A percentile compares a stretch with the other conserved stretches of the same genome.
These are phyloP conservation scores for Boletus eberwhitei DNA, from an alignment of 768 basidiomycete species.

Conservation along the genomic window DNA sequence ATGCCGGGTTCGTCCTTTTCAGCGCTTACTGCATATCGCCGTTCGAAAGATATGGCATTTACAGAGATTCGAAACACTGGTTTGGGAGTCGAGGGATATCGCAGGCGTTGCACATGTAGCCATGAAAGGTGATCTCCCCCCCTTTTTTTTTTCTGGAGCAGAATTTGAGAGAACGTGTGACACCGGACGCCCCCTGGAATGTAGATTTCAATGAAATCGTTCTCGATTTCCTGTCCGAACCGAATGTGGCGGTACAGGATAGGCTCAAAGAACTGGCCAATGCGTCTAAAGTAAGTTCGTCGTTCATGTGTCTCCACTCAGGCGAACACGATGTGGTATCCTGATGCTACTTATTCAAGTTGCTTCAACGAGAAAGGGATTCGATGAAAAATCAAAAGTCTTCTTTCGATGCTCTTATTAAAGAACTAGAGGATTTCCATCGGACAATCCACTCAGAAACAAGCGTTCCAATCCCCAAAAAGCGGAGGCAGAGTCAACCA, in stretches of 20 bases:
- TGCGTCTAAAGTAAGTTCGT: constrained; percentile 6
- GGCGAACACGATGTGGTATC: neutral
- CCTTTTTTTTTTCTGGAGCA: neutral
- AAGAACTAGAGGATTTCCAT: constrained; percentile 10
- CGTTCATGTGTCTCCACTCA: too few species aligned
- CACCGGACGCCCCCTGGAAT: too few species aligned
- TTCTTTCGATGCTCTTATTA: constrained; percentile 7
- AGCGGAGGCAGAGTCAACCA: neutral
- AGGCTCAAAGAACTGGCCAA: constrained; percentile 13
- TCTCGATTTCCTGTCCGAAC: constrained; percentile 18
- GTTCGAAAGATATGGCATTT: neutral
- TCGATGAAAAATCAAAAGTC: constrained; percentile 4
- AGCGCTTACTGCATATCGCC: neutral
- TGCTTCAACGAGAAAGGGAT: constrained; percentile 10
- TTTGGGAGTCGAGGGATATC: constrained; percentile 20
- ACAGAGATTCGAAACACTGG: constrained; percentile 12
- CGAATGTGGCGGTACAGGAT: constrained; percentile 4
- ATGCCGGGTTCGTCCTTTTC: constrained; percentile 6
- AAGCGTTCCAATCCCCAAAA: neutral
- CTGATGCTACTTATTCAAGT: neutral
- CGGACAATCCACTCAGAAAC: neutral
- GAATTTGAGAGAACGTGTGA: neutral
- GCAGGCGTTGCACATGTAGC: constrained; percentile 15
- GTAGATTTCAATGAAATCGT: constrained; percentile 21
- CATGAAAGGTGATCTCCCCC: constrained; percentile 6